A percentile compares a stretch with the other conserved stretches of the same genome.
These are phyloP conservation scores for Leishmania braziliensis DNA, from an alignment of 208 protist species.

Conservation along the genomic window DNA sequence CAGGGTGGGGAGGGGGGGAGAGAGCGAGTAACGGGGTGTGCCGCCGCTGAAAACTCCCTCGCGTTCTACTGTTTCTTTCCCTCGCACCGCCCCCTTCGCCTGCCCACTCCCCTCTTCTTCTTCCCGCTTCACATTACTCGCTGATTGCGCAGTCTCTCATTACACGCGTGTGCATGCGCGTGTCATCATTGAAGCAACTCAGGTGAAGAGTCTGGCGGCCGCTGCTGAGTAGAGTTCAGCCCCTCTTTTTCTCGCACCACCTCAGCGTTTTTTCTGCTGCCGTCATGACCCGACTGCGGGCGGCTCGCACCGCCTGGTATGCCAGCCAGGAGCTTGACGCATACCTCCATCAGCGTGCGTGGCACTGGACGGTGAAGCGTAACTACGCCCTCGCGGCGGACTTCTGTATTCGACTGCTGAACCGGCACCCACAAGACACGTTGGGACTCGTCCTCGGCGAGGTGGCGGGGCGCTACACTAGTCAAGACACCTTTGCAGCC, in stretches of 20 bases:
- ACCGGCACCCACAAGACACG: slow-evolving; percentile 60
- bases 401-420: slow-evolving; percentile 81
- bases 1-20: background rate
- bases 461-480: slow-evolving; percentile 41
- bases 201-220: background rate
- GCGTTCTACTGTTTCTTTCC: background rate
- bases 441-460: slow-evolving; percentile 68
- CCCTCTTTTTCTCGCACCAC: background rate
- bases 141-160: background rate
- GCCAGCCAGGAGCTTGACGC: slow-evolving; percentile 50
- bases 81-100: background rate
- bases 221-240: background rate
- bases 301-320: slow-evolving; percentile 39
- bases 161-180: background rate
- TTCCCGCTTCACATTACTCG: background rate
- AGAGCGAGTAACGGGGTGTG: background rate
- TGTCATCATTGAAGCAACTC: background rate
- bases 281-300: slow-evolving; percentile 50
- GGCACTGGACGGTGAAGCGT: slow-evolving; percentile 50
- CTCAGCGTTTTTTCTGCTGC: background rate
- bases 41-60: background rate
- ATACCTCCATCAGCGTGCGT: slow-evolving; percentile 68
- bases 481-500: slow-evolving; percentile 48
- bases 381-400: slow-evolving; percentile 85
- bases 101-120: background rate